These are phyloP conservation scores for Penicillium ucsense DNA, from an alignment of 495 filamentous ascomycete genomes.

Conservation along the genomic window DNA sequence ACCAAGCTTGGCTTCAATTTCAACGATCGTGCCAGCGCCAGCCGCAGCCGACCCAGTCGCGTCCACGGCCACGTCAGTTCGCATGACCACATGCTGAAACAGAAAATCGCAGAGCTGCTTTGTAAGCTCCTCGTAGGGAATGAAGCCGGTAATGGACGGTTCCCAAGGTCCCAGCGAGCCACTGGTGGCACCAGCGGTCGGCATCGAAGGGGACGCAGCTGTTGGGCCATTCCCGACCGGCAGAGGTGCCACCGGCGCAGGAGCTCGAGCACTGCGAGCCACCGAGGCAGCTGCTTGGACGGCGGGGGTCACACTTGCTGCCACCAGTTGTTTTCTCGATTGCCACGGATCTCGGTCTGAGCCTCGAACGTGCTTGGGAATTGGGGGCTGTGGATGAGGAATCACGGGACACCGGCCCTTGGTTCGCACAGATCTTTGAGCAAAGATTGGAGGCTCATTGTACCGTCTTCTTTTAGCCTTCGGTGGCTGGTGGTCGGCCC, in stretches of 20 bases:
- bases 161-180: constrained; percentile 59
- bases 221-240: constrained; percentile 1
- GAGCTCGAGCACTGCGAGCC: constrained; percentile 13
- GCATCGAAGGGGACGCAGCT: not conserved
- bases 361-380: constrained; percentile 26
- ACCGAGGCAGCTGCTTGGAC: constrained; percentile 9
- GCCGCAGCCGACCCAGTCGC: constrained; percentile 36
- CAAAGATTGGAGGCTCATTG: constrained; percentile 39
- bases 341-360: constrained; percentile 17
- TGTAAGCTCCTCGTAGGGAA: constrained; percentile 58
- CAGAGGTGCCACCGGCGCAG: not conserved
- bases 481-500: constrained; percentile 17
- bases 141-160: constrained; percentile 53
- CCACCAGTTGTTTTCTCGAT: constrained; percentile 16
- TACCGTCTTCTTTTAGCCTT: constrained; percentile 31
- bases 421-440: constrained; percentile 28
- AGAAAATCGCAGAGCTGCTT: constrained; percentile 66
- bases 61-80: constrained; percentile 40
- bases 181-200: not conserved
- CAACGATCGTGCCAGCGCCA: constrained; percentile 61
- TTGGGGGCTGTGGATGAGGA: constrained; percentile 22
- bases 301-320: constrained; percentile 12
- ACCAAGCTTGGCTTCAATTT: constrained; percentile 89
- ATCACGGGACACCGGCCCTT: constrained; percentile 31
- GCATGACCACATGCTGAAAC: constrained; percentile 54